These are phyloP conservation scores for Atkinsonella texensis DNA, from an alignment of 2,329 filamentous ascomycete genomes.

Conservation along the genomic window DNA sequence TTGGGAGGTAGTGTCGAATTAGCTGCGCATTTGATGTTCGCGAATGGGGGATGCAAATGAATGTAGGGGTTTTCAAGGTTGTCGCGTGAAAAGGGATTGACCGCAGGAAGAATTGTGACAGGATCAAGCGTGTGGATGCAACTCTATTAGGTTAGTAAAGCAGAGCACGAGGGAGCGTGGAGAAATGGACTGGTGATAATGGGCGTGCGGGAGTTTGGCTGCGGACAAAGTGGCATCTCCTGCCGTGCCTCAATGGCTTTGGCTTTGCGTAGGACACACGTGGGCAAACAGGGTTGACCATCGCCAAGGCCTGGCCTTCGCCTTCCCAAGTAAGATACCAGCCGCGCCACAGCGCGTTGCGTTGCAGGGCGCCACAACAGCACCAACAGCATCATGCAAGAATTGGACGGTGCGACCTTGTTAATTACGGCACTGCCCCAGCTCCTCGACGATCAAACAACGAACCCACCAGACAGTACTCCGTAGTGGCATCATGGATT, in stretches of 20 bases:
- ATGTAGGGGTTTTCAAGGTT: background rate
- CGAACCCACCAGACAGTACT: no score
- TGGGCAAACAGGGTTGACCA: constrained; percentile 4
- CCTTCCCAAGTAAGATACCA: no score
- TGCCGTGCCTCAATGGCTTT: background rate
- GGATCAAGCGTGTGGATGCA: background rate
- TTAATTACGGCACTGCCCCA: no score
- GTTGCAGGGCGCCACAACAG: no score
- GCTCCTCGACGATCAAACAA: no score
- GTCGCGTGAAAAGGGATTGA: background rate
- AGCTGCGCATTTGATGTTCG: background rate
- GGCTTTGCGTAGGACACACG: constrained; percentile 5
- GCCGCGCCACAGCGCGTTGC: no score
- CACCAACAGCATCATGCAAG: no score
- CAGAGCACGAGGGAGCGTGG: background rate
- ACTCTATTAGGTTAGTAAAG: background rate
- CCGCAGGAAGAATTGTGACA: background rate
- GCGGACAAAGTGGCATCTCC: background rate
- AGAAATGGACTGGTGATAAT: background rate
- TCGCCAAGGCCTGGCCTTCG: no score
- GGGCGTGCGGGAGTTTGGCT: constrained; percentile 2
- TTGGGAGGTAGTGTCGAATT: background rate
- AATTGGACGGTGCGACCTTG: no score
- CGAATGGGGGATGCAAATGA: background rate
- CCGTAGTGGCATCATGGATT: no score